Percentiles rank a stretch among this genome's conserved stretches.
Evolutionary conservation across 352 stramenopile genomes (phyloP).

Genomic region (Elongisporangium anandrum): DNA sequence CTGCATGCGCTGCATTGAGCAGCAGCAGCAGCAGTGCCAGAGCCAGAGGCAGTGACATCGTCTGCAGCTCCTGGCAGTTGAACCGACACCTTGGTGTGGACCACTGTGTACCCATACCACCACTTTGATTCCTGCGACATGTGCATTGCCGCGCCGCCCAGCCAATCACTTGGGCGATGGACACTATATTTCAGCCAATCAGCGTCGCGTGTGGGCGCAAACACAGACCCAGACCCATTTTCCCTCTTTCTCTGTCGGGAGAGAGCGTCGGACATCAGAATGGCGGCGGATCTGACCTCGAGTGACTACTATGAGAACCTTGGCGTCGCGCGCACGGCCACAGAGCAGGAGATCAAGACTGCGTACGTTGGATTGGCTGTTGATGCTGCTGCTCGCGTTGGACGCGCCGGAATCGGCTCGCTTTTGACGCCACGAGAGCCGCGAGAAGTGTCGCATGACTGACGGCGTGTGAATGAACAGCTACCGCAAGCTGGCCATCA

Average conservation of each 20-base stretch:
- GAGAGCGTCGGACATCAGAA: not conserved
- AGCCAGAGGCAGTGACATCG: not conserved
- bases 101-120: not conserved
- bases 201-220: not conserved
- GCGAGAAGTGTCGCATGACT: not conserved
- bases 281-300: constrained; percentile 50
- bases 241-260: constrained; percentile 4
- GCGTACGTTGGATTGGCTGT: constrained; percentile 38
- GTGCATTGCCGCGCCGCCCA: not conserved
- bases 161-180: not conserved
- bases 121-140: not conserved
- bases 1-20: not conserved
- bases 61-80: not conserved
- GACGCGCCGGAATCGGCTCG: not conserved
- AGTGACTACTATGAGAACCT: constrained; percentile 88
- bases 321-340: constrained; percentile 57
- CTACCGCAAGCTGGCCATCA: constrained; percentile 91
- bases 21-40: not conserved
- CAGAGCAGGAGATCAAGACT: constrained; percentile 80
- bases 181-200: not conserved
- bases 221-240: not conserved
- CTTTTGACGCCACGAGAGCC: not conserved
- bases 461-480: constrained; percentile 17
- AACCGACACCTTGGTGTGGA: not conserved
- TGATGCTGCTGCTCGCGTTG: not conserved